phyloP scores from a whole-genome alignment of 306 rosid species.

The Medicago truncatula region DNA sequence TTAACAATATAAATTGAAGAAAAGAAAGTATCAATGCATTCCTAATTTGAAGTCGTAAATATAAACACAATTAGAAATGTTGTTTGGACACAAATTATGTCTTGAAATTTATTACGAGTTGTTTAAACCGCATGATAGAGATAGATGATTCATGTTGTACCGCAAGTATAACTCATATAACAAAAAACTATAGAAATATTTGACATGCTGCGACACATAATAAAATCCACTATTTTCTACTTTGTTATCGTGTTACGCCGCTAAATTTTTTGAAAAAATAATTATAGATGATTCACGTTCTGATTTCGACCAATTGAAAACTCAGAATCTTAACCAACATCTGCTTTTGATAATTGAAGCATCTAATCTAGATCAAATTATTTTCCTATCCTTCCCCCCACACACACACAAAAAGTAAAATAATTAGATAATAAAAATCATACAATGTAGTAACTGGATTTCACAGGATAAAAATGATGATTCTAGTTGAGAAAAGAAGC shows the following conservation, averaged over 20 bases:
- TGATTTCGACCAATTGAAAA: background rate
- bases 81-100: background rate
- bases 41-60: constrained; percentile 4
- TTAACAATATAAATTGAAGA: background rate
- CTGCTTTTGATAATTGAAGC: background rate
- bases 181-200: no score
- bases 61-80: constrained; percentile 8
- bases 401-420: no score
- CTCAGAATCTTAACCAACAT: background rate
- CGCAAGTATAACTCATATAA: no score
- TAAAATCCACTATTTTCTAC: no score
- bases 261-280: no score
- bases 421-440: no score
- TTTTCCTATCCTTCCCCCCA: background rate
- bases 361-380: background rate
- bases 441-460: background rate
- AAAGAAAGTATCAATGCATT: constrained; percentile 6
- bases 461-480: constrained; percentile 32
- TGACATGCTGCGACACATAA: no score
- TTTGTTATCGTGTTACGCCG: no score
- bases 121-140: background rate
- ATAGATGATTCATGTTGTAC: no score
- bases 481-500: constrained; percentile 46
- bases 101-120: background rate
- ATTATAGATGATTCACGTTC: no score